A percentile compares a stretch with the other conserved stretches of the same genome.
Evolutionary conservation across 164 flowering plant genomes (phyloP).

Genomic region (Liriodendron chinense): DNA sequence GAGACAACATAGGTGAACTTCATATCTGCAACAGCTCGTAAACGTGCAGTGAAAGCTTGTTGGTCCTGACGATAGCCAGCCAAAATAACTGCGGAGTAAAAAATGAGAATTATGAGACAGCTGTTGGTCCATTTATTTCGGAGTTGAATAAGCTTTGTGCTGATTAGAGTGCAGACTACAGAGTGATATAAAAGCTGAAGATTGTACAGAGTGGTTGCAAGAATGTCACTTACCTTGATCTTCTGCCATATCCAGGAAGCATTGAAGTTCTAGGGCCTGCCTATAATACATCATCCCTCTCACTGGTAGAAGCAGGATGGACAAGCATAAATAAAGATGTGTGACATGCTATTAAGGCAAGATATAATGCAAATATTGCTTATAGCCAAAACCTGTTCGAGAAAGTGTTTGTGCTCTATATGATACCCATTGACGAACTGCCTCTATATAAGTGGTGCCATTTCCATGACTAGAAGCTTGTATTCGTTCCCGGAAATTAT

Average conservation of each 20-base stretch:
- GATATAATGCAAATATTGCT: neutral
- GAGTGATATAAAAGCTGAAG: neutral
- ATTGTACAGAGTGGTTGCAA: neutral
- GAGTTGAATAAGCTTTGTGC: neutral
- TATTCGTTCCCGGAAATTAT: slow-evolving; percentile 58
- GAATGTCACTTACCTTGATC: slow-evolving; percentile 53
- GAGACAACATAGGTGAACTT: slow-evolving; percentile 99
- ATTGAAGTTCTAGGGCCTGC: slow-evolving; percentile 81
- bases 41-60: slow-evolving; percentile 30
- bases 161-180: too few species aligned
- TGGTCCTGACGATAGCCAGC: slow-evolving; percentile 26
- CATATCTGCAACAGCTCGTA: slow-evolving; percentile 81
- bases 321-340: slow-evolving; percentile 1
- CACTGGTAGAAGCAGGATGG: slow-evolving; percentile 41
- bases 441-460: slow-evolving; percentile 20
- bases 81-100: slow-evolving; percentile 46
- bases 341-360: slow-evolving; percentile 4
- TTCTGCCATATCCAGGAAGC: slow-evolving; percentile 67
- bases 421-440: slow-evolving; percentile 73
- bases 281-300: slow-evolving; percentile 99
- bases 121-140: slow-evolving; percentile 7
- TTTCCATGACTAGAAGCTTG: slow-evolving; percentile 25
- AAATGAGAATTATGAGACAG: neutral
- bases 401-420: slow-evolving; percentile 94
- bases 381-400: slow-evolving; percentile 63